Conservation (phyloP, 805 yeast species). For the Sugiyamaella lignohabitans region DNA sequence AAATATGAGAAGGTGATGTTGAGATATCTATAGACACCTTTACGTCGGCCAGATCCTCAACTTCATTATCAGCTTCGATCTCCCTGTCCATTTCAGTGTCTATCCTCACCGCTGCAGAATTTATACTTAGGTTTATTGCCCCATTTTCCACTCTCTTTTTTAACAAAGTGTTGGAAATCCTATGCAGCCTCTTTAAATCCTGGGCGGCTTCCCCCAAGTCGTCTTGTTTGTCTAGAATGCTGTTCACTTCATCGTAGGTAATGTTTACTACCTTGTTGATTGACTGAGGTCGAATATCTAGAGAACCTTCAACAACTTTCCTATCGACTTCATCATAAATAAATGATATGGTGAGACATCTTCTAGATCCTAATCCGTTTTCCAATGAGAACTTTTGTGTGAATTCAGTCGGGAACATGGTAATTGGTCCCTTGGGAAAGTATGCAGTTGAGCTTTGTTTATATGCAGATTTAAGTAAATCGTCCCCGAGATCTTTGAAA, state of each 20-base stretch:
- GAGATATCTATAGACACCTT: conserved; percentile 31
- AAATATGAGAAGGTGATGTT: conserved; percentile 40
- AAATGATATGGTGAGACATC: conserved; percentile 45
- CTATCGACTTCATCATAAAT: conserved; percentile 27
- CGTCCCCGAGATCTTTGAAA: conserved; percentile 30
- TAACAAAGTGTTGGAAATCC: conserved; percentile 29
- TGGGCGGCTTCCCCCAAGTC: conserved; percentile 8
- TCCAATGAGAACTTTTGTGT: conserved; percentile 50
- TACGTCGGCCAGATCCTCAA: conserved; percentile 14
- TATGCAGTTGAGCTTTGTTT: conserved; percentile 62
- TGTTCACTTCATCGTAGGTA: conserved; percentile 61
- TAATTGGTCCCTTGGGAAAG: conserved; percentile 55
- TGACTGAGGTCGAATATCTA: conserved; percentile 35
- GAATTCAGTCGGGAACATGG: conserved; percentile 64
- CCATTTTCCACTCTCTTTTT: conserved; percentile 33
- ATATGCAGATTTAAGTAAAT: conserved; percentile 50
- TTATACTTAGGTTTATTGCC: conserved; percentile 35
- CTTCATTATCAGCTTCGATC: conserved; percentile 12
- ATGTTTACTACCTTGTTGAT: conserved; percentile 44
- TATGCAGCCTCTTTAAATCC: conserved; percentile 36
- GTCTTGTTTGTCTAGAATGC: conserved; percentile 32
- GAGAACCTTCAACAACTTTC: conserved; percentile 16
- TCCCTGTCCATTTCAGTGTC: conserved; percentile 10
- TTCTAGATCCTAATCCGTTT: conserved; percentile 26
- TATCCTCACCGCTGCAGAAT: conserved; percentile 11